These are phyloP conservation scores for Trichomonas tenax DNA, from an alignment of 208 protist species.

Conservation along the genomic window DNA sequence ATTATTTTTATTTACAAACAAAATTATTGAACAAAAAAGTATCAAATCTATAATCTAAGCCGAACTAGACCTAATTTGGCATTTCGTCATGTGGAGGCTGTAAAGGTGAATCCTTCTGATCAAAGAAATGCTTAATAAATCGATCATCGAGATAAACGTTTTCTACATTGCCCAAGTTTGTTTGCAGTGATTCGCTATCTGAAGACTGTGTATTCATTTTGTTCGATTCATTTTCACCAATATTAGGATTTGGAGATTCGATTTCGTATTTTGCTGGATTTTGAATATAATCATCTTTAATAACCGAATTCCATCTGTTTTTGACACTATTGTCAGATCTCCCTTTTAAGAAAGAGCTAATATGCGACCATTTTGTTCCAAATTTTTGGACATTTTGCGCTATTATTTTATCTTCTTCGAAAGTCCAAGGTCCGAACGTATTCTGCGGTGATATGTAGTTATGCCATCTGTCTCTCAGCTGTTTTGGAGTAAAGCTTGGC, in stretches of 20 bases:
- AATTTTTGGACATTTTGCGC: not conserved
- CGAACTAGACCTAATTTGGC: no score
- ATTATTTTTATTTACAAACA: no score
- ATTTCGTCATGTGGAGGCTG: no score
- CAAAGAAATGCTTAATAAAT: not conserved
- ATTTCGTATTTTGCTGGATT: not conserved
- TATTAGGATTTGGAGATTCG: not conserved
- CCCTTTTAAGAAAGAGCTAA: not conserved
- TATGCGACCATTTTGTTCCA: not conserved
- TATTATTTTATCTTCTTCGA: not conserved
- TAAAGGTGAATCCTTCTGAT: not conserved
- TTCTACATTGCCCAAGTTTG: not conserved
- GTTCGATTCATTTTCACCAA: not conserved
- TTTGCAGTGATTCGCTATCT: not conserved
- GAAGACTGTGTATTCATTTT: not conserved
- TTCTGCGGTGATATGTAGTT: not conserved
- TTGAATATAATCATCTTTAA: not conserved
- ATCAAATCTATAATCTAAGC: no score
- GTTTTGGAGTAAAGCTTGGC: not conserved
- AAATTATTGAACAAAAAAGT: no score
- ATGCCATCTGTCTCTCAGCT: not conserved
- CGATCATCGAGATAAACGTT: not conserved
- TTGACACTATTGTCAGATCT: constrained; percentile 12
- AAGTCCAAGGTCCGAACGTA: not conserved
- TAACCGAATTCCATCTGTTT: not conserved